Base-by-base conservation (phyloP, 208 protist genomes). In the Crithidia expoeki region DNA sequence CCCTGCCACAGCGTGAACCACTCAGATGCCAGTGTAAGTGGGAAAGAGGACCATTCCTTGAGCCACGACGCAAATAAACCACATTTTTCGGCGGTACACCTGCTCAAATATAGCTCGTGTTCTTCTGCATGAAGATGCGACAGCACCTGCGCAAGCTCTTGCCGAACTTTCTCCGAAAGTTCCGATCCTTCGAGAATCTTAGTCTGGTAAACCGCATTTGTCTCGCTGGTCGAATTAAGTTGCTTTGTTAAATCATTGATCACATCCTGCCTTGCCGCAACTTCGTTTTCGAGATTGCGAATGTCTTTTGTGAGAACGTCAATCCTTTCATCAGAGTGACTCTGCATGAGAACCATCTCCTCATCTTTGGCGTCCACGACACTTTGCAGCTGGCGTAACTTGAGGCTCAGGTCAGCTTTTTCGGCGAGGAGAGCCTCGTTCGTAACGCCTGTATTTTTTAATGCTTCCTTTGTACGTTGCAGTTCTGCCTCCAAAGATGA, bases 201-300 rank as follows among this genome's bases (percentile, higher is more conserved):
- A 2, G 38, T 60, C 52, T 90, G 80, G 49, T 88, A 84, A 27
- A 66, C 64, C 14, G 81, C 68, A 58, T 84, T 90, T 52, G 79
- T 92, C 25, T 81, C 77, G 47, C 80, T 89, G 2, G 80, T 80
- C 14, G 80, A 74, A 53, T 75, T 75, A 16, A 94, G 70, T 52
- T 94, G 85, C 11, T 76, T 72, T 19, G 86, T 90, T 21, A 95
- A 65, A 28, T 83, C 76, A n/a, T 84, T 81, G 34, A 95, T 90
- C 25, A 95, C 72, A 4, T 57, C 19, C 40, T 91, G 86, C 23
- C 83, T 72, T 25, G 59, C 82, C 11, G 38, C 58, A 12, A 92
- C 80, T 27, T 93, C 86, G 12, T 74, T 67, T 36, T 89, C 77
- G 33, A 89, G 76, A 46, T 73, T 78, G 33, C 33, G 60, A 19